Evolutionary conservation across 805 yeast species (phyloP).

Genomic region (Maudiozyma barnettii): DNA sequence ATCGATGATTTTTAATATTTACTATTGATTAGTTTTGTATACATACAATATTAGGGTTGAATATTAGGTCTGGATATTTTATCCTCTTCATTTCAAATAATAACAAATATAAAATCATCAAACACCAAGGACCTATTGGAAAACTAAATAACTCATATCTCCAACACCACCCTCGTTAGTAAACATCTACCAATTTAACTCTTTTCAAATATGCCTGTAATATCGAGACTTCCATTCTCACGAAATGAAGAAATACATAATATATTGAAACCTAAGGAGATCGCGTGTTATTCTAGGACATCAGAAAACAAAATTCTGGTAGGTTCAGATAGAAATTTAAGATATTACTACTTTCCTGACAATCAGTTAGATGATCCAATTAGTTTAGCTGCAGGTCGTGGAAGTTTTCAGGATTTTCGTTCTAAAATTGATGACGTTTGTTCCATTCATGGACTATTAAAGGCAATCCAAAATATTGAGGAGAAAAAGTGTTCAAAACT

Average conservation of each 20-base stretch:
- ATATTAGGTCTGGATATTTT: too few relatives aligned
- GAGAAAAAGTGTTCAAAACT: constrained; percentile 33
- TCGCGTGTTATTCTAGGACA: constrained; percentile 57
- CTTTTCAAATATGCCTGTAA: background rate
- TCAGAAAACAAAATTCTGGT: constrained; percentile 39
- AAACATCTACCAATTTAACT: too few relatives aligned
- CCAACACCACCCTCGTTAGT: too few relatives aligned
- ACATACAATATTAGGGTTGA: too few relatives aligned
- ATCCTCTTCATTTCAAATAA: too few relatives aligned
- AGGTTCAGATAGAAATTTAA: constrained; percentile 44
- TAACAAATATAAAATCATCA: too few relatives aligned
- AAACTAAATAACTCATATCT: too few relatives aligned
- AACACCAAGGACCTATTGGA: too few relatives aligned
- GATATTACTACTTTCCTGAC: constrained; percentile 80
- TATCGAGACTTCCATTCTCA: background rate
- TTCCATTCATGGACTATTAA: constrained; percentile 44
- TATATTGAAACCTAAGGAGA: constrained; percentile 75
- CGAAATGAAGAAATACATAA: constrained; percentile 37
- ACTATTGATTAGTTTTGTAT: too few relatives aligned
- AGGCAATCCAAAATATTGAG: constrained; percentile 50
- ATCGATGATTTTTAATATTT: too few relatives aligned
- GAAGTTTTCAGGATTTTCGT: constrained; percentile 45
- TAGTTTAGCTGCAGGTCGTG: constrained; percentile 60
- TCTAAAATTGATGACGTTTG: constrained; percentile 40
- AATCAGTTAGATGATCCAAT: constrained; percentile 44